A percentile compares a stretch with the other conserved stretches of the same genome.
Evolutionary conservation across 495 filamentous ascomycete genomes (phyloP).

Genomic region (Aspergillus affinis): DNA sequence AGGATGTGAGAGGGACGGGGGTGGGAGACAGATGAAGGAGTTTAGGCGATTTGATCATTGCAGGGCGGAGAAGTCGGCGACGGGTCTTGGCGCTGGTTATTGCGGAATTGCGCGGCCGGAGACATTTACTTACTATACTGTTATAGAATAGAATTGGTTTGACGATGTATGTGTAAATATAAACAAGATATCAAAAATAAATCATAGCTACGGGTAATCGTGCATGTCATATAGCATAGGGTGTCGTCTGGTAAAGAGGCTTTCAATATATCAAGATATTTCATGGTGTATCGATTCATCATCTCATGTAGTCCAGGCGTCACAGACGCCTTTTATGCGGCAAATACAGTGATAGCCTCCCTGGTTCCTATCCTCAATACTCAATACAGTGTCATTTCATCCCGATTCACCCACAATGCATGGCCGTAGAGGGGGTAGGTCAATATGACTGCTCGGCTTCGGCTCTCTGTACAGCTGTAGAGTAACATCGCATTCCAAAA

Average conservation of each 20-base stretch:
- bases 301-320: constrained; percentile 30
- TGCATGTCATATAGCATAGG: not conserved
- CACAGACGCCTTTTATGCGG: constrained; percentile 26
- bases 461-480: constrained; percentile 19
- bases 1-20: constrained; percentile 8
- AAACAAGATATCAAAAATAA: too few species aligned
- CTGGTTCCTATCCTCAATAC: constrained; percentile 17
- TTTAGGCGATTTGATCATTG: constrained; percentile 3
- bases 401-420: constrained; percentile 14
- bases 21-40: constrained; percentile 1
- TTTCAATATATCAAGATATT: constrained; percentile 6
- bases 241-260: not conserved
- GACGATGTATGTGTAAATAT: too few species aligned
- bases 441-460: not conserved
- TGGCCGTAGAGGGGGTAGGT: not conserved
- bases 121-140: too few species aligned
- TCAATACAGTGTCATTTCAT: constrained; percentile 21
- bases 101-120: not conserved
- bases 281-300: constrained; percentile 34
- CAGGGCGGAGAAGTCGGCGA: constrained; percentile 16
- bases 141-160: too few species aligned
- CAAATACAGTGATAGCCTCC: constrained; percentile 21
- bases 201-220: not conserved
- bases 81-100: constrained; percentile 19
- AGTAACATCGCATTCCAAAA: constrained; percentile 5